These are phyloP conservation scores for Syncephalastrum contaminatum DNA, from an alignment of 371 early-diverging fungal species.

Conservation along the genomic window DNA sequence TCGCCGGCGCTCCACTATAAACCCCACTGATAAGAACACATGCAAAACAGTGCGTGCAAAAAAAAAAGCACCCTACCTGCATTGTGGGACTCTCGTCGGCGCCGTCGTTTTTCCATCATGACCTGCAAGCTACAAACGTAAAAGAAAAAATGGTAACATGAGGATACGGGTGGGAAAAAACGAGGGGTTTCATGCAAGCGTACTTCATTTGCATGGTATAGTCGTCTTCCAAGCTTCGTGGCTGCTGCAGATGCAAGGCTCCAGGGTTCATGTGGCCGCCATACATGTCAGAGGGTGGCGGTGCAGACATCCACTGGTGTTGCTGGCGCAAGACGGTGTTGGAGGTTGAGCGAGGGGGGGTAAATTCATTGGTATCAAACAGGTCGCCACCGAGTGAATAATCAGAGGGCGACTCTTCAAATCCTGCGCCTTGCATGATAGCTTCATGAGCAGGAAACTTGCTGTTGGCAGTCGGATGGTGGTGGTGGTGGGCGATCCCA, in stretches of 20 bases:
- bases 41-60: not conserved
- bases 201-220: constrained; percentile 48
- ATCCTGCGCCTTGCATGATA: constrained; percentile 6
- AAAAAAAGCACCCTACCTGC: constrained; percentile 54
- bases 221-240: constrained; percentile 35
- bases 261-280: constrained; percentile 12
- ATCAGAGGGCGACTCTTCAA: constrained; percentile 26
- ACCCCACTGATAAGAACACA: constrained; percentile 3
- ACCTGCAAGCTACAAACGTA: constrained; percentile 29
- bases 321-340: too few species aligned
- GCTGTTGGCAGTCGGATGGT: too few species aligned
- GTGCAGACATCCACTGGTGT: constrained; percentile 35
- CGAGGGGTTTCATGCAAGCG: constrained; percentile 6
- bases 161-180: not conserved
- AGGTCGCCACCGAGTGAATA: constrained; percentile 11
- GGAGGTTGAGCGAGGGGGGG: too few species aligned
- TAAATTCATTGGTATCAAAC: too few species aligned
- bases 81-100: constrained; percentile 95
- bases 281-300: constrained; percentile 10
- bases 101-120: constrained; percentile 79
- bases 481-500: not conserved
- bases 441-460: not conserved
- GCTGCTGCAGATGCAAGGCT: constrained; percentile 9
- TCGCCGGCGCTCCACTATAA: constrained; percentile 86
- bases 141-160: constrained; percentile 2